phyloP scores from a whole-genome alignment of 1,284 basidiomycete species.

The Fomitopsis palustris region DNA sequence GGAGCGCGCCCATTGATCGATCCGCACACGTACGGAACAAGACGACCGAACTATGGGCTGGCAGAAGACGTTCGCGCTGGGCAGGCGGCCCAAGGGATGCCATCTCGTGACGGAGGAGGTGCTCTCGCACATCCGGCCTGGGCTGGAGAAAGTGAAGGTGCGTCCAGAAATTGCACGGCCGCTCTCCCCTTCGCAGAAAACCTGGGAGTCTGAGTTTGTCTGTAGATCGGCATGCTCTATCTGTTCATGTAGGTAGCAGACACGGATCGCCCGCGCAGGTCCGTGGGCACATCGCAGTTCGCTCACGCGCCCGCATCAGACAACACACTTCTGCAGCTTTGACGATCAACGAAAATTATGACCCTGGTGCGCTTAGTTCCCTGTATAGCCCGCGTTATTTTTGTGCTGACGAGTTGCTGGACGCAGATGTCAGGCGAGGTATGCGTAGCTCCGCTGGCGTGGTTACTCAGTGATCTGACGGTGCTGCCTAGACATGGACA shows the following conservation, averaged over 20 bases:
- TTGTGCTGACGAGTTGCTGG: not conserved
- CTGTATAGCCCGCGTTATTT: not conserved
- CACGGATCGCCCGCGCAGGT: not conserved
- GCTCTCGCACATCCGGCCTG: constrained; percentile 65
- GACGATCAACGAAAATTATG: constrained; percentile 86
- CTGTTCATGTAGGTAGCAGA: constrained; percentile 62
- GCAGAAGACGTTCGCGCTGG: constrained; percentile 83
- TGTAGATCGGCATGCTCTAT: constrained; percentile 69
- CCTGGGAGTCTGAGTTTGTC: not conserved
- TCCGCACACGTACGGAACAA: not conserved
- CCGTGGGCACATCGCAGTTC: not conserved
- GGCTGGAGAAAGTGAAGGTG: constrained; percentile 66
- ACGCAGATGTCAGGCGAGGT: constrained; percentile 59
- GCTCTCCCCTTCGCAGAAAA: constrained; percentile 5
- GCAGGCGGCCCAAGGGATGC: constrained; percentile 63
- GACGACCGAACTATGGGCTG: constrained; percentile 65
- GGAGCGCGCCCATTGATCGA: not conserved
- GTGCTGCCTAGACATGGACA: constrained; percentile 67
- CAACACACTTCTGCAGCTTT: constrained; percentile 90
- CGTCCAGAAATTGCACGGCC: no score
- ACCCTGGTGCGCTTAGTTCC: constrained; percentile 45
- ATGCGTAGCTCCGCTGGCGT: constrained; percentile 8
- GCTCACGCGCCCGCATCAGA: constrained; percentile 35
- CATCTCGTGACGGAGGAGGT: constrained; percentile 88
- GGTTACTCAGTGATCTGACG: constrained; percentile 8